Evolutionary conservation across 2,329 filamentous ascomycete species (phyloP).

Genomic region (Phialophora macrospora): DNA sequence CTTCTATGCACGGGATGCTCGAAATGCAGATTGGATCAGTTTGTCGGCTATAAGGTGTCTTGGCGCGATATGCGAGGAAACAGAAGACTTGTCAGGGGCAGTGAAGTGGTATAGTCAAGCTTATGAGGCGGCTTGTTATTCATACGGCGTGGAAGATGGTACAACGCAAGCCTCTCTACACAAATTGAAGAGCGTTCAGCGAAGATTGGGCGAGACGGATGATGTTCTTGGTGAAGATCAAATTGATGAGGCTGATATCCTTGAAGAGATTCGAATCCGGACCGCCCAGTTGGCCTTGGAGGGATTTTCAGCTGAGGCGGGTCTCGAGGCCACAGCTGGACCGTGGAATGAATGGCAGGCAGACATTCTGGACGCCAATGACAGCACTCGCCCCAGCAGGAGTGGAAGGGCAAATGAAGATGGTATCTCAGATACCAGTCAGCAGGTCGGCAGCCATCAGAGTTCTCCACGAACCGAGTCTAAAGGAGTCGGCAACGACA

Average conservation of each 20-base stretch:
- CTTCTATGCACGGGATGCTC: not conserved
- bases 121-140: not conserved
- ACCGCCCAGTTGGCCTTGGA: constrained; percentile 5
- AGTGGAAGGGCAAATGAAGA: not conserved
- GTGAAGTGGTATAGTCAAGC: constrained; percentile 14
- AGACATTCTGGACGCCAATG: not conserved
- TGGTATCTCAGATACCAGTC: not conserved
- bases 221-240: not conserved
- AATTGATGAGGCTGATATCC: not conserved
- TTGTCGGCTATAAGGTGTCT: not conserved
- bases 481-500: too few relatives aligned
- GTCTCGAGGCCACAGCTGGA: not conserved
- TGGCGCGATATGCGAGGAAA: not conserved
- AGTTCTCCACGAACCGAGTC: not conserved
- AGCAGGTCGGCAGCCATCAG: not conserved
- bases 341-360: constrained; percentile 11
- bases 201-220: not conserved
- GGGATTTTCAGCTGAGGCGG: not conserved
- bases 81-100: constrained; percentile 2
- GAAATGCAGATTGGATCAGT: not conserved
- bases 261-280: constrained; percentile 9
- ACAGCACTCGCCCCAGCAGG: not conserved
- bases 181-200: not conserved
- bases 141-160: not conserved
- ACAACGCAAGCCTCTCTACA: not conserved